phyloP scores from a whole-genome alignment of 495 filamentous ascomycete genomes.

The Pseudotulostoma volvatum region DNA sequence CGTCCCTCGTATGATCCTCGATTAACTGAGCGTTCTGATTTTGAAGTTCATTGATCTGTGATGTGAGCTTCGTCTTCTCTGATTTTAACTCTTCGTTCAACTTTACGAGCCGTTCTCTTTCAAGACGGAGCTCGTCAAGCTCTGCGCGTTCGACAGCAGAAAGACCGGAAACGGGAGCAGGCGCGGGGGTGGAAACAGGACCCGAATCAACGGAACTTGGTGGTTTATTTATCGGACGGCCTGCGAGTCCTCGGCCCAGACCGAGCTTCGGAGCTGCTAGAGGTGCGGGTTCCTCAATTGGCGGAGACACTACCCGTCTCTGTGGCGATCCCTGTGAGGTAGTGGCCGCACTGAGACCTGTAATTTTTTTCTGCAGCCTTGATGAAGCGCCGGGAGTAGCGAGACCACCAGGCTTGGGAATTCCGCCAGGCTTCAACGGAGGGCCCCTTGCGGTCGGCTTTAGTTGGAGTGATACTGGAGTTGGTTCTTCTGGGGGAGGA shows the following conservation, averaged over 20 bases:
- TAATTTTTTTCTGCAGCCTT: conserved; percentile 52
- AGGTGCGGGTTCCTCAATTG: conserved; percentile 39
- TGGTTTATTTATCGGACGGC: conserved; percentile 74
- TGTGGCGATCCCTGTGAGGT: conserved; percentile 44
- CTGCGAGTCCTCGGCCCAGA: conserved; percentile 62
- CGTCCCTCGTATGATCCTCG: conserved; percentile 91
- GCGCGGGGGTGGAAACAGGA: conserved; percentile 13
- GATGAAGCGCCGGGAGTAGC: conserved; percentile 41
- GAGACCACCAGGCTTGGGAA: conserved; percentile 51
- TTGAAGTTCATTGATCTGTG: conserved; percentile 73
- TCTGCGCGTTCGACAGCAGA: conserved; percentile 67
- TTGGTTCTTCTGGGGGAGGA: conserved; percentile 37
- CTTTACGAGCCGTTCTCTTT: conserved; percentile 59
- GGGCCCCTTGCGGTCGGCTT: conserved; percentile 43
- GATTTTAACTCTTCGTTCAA: conserved; percentile 58
- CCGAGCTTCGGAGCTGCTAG: conserved; percentile 49
- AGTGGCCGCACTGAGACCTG: conserved; percentile 34
- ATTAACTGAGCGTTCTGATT: conserved; percentile 94
- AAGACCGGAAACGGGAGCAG: conserved; percentile 38
- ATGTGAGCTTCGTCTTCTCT: conserved; percentile 55
- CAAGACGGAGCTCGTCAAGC: conserved; percentile 68
- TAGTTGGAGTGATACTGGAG: conserved; percentile 31
- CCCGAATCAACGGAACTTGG: conserved; percentile 26
- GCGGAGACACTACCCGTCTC: conserved; percentile 35
- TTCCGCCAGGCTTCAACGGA: conserved; percentile 44